Percentiles rank a stretch among this genome's conserved stretches.
Conservation (phyloP, 371 early-diverging fungal species). For the Mucor piriformis region DNA sequence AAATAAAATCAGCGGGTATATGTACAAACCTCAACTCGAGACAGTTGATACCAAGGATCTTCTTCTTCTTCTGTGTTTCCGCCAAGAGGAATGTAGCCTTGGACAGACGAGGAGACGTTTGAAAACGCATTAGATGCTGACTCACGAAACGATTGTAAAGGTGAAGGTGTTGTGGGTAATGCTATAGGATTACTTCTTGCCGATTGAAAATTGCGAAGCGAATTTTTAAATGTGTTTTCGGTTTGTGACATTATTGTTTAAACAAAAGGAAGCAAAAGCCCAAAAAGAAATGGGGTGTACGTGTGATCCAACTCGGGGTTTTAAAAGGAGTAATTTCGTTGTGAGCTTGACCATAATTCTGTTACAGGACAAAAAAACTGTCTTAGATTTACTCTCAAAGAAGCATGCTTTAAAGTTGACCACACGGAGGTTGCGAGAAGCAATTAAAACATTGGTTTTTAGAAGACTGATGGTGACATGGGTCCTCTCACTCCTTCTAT, state of each 20-base stretch:
- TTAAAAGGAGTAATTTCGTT: too few relatives aligned
- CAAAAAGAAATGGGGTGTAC: too few relatives aligned
- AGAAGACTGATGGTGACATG: too few relatives aligned
- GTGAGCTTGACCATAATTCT: too few relatives aligned
- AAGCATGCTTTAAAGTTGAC: too few relatives aligned
- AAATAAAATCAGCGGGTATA: not conserved
- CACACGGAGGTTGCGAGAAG: too few relatives aligned
- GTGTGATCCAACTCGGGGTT: too few relatives aligned
- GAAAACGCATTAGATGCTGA: constrained; percentile 44
- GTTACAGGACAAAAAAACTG: too few relatives aligned
- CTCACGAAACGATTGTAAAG: constrained; percentile 40
- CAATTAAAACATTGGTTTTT: too few relatives aligned
- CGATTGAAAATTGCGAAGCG: constrained; percentile 45
- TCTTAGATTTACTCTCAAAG: too few relatives aligned
- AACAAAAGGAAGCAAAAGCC: not conserved
- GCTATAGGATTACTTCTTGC: constrained; percentile 25
- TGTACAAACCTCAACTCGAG: constrained; percentile 46
- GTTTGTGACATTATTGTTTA: constrained; percentile 27
- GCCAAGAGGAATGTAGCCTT: constrained; percentile 50
- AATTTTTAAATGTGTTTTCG: constrained; percentile 45
- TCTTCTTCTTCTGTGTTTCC: constrained; percentile 39
- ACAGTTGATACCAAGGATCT: constrained; percentile 57
- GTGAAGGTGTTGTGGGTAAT: constrained; percentile 28
- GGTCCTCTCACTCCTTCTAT: too few relatives aligned
- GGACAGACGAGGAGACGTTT: constrained; percentile 43